Base-by-base conservation (phyloP, 1,284 basidiomycete species). In the Agaricales sp. region DNA sequence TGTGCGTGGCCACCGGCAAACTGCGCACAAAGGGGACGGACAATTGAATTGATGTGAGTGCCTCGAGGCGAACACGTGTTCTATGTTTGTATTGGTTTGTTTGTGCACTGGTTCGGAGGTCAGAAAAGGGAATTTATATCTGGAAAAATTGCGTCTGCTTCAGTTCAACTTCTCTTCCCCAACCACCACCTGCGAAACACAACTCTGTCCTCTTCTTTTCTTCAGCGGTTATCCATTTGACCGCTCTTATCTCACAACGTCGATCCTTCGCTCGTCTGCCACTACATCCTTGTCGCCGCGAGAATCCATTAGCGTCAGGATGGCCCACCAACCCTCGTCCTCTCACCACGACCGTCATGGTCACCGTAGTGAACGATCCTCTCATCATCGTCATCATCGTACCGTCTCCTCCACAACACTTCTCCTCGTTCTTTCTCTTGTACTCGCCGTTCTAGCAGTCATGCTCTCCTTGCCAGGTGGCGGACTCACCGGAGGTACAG, bases 371-470 rank as follows among this genome's bases (percentile, higher is more conserved):
- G 77, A 81, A 52, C 73, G 80, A 50, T 60, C 57, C 68, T 75
- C 80, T 46, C 70, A 70, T 47, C 81, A 82, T 59, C 84, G 85
- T 60, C 85, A 87, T 54, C 82, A 85, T 58, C 74, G 87, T 51
- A 89, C 87, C 49, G 88, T 90, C 54, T 90, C 87, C 4, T 89
- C 86, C n/a, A 90, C 87, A 0, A 90, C 87, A 6, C 78, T 90
- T 43, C 76, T 90, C 50, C 79, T 90, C 37, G 84, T 89, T 45
- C 75, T 90, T 47, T 89, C 87, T 13, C 80, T 90, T 43, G 78
- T 90, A 46, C 72, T 90, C 16, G 87, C 86, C 20, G 84, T 89
- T 21, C 73, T 90, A 20, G 86, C 87, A 1, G 79, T 90, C 57
- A 88, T 90, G 86, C 77, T 90, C 14, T 88, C 87, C 2, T 71